phyloP scores from a whole-genome alignment of 2,329 filamentous ascomycete genomes.

The Cladosporium austrohemisphaericum region DNA sequence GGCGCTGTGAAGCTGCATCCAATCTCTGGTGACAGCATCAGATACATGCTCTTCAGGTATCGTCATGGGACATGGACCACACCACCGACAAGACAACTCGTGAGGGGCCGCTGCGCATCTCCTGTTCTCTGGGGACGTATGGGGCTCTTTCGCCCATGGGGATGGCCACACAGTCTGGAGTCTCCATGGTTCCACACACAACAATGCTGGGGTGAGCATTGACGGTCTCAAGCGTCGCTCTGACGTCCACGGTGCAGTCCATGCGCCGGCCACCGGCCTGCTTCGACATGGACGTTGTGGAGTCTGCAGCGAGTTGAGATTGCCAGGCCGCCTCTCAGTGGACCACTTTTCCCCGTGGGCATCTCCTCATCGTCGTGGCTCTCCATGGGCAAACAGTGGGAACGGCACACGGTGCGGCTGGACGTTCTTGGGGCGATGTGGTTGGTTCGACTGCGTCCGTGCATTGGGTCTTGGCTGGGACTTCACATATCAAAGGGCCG shows the following conservation, averaged over 20 bases:
- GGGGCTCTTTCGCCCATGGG: slow-evolving; percentile 2
- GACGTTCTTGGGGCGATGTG: background rate
- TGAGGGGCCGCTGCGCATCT: background rate
- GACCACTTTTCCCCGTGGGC: slow-evolving; percentile 11
- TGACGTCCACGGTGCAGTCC: slow-evolving; percentile 1
- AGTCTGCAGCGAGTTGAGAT: slow-evolving; percentile 1
- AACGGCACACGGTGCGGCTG: slow-evolving; percentile 2
- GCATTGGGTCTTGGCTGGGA: background rate
- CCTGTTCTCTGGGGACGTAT: background rate
- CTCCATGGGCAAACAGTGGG: slow-evolving; percentile 13
- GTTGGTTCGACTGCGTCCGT: slow-evolving; percentile 1
- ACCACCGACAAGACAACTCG: background rate
- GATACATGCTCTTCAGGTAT: background rate
- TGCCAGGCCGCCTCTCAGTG: background rate
- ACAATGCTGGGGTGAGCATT: slow-evolving; percentile 12
- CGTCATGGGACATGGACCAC: background rate
- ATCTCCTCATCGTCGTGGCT: slow-evolving; percentile 9
- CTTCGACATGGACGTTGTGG: background rate
- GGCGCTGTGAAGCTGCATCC: background rate
- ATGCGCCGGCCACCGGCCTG: background rate
- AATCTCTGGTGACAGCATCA: slow-evolving; percentile 1
- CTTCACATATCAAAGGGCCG: slow-evolving; percentile 2
- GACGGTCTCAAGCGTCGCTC: background rate
- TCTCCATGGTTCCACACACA: slow-evolving; percentile 7
- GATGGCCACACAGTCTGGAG: background rate